Percentiles rank a stretch among this genome's conserved stretches.
These are phyloP conservation scores for Alternaria infectoria DNA, from an alignment of 2,329 filamentous ascomycete genomes.

Conservation along the genomic window DNA sequence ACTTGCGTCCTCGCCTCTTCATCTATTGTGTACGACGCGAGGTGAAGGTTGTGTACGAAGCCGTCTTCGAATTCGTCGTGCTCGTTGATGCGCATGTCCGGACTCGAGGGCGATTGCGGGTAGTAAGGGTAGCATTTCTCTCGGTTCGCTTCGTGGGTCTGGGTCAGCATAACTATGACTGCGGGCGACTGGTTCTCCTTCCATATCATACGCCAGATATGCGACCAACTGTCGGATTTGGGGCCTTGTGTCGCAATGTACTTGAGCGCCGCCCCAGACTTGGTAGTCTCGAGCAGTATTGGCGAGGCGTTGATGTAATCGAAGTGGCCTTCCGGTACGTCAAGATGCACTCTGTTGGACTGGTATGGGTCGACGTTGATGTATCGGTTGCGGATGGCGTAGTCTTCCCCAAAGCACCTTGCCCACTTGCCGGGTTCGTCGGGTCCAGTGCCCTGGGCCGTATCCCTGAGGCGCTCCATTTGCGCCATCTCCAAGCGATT, in stretches of 20 bases:
- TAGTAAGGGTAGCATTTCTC: slow-evolving; percentile 94
- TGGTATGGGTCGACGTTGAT: slow-evolving; percentile 88
- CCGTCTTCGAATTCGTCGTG: slow-evolving; percentile 68
- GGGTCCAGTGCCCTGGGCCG: slow-evolving; percentile 41
- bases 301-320: slow-evolving; percentile 62
- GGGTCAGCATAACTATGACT: slow-evolving; percentile 94
- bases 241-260: slow-evolving; percentile 97
- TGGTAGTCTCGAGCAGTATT: slow-evolving; percentile 51
- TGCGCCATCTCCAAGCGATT: slow-evolving; percentile 67
- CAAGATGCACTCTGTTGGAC: slow-evolving; percentile 81
- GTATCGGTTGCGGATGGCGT: slow-evolving; percentile 78
- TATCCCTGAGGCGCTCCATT: slow-evolving; percentile 59
- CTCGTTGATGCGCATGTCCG: slow-evolving; percentile 63
- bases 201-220: slow-evolving; percentile 96
- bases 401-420: slow-evolving; percentile 62
- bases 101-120: slow-evolving; percentile 57
- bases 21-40: slow-evolving; percentile 63
- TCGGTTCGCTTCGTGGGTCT: slow-evolving; percentile 76
- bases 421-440: slow-evolving; percentile 62
- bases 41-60: slow-evolving; percentile 71
- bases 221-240: slow-evolving; percentile 74
- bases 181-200: slow-evolving; percentile 73
- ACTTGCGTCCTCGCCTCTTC: slow-evolving; percentile 69
- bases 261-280: slow-evolving; percentile 52
- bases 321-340: slow-evolving; percentile 70